These are phyloP conservation scores for Aspergillus fischeri DNA, from an alignment of 2,329 filamentous ascomycete genomes.

Conservation along the genomic window DNA sequence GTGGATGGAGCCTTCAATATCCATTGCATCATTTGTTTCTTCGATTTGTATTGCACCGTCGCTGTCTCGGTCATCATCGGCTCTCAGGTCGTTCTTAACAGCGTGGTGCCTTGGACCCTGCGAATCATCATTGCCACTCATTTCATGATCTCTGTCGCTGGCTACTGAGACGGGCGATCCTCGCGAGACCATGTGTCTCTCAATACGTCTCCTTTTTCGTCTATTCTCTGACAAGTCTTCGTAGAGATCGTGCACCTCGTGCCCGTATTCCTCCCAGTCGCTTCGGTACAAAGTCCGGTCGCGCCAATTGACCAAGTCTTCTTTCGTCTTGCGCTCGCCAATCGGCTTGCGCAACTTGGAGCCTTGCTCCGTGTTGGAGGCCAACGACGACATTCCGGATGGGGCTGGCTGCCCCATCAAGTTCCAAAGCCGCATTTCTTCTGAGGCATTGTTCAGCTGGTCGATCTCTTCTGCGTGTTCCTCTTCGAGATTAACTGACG, in stretches of 20 bases:
- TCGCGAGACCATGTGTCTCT: neutral
- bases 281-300: constrained; percentile 42
- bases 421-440: constrained; percentile 45
- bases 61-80: neutral
- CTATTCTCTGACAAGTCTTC: constrained; percentile 28
- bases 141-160: neutral
- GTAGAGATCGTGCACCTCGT: constrained; percentile 23
- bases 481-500: constrained; percentile 35
- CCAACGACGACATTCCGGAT: constrained; percentile 11
- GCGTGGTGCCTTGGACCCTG: neutral
- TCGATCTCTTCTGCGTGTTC: constrained; percentile 48
- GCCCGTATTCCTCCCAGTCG: constrained; percentile 48
- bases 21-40: neutral
- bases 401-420: constrained; percentile 33
- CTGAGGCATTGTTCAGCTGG: constrained; percentile 37
- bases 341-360: constrained; percentile 15
- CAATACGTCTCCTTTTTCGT: constrained; percentile 28
- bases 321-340: constrained; percentile 28
- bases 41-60: neutral
- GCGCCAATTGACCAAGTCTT: constrained; percentile 47
- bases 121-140: neutral
- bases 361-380: constrained; percentile 13
- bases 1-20: neutral
- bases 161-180: constrained; percentile 2
- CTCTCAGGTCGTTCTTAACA: neutral